phyloP scores from a whole-genome alignment of 1,139 yeast genomes.

The Blastobotrys persicus region DNA sequence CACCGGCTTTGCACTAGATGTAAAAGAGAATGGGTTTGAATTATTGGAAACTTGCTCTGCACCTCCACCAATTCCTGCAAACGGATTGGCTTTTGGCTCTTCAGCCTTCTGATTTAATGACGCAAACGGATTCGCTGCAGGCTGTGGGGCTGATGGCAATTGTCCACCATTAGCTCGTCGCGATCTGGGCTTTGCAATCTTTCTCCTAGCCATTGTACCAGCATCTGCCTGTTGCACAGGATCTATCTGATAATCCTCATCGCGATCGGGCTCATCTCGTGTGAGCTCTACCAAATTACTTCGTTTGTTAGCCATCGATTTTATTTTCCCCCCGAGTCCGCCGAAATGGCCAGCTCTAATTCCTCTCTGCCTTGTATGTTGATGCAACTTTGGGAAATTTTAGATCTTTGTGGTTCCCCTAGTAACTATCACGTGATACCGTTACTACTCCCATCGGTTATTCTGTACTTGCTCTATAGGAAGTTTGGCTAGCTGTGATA shows the following conservation, averaged over 20 bases:
- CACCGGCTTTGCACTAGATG: not conserved
- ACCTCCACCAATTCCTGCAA: slow-evolving; percentile 10
- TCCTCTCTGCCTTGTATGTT: not conserved
- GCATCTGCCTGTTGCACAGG: slow-evolving; percentile 51
- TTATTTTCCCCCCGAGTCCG: not conserved
- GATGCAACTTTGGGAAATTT: not conserved
- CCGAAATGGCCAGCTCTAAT: not conserved
- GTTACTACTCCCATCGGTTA: too few relatives aligned
- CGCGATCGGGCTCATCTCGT: slow-evolving; percentile 43
- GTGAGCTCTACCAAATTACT: slow-evolving; percentile 32
- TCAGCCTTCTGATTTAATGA: slow-evolving; percentile 15
- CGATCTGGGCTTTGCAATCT: slow-evolving; percentile 58
- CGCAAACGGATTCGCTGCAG: slow-evolving; percentile 26
- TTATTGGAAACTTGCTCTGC: not conserved
- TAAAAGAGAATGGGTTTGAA: slow-evolving; percentile 11
- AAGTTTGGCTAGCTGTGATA: too few relatives aligned
- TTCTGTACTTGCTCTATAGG: too few relatives aligned
- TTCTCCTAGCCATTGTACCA: slow-evolving; percentile 64
- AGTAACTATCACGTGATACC: not conserved
- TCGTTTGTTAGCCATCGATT: slow-evolving; percentile 22
- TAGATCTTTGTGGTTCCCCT: not conserved
- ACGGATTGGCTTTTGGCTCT: slow-evolving; percentile 9
- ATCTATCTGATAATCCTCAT: slow-evolving; percentile 37
- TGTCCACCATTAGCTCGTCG: slow-evolving; percentile 26
- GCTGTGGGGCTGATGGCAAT: slow-evolving; percentile 18